These are phyloP conservation scores for Synchytrium microbalum DNA, from an alignment of 371 early-diverging fungal species.

Conservation along the genomic window DNA sequence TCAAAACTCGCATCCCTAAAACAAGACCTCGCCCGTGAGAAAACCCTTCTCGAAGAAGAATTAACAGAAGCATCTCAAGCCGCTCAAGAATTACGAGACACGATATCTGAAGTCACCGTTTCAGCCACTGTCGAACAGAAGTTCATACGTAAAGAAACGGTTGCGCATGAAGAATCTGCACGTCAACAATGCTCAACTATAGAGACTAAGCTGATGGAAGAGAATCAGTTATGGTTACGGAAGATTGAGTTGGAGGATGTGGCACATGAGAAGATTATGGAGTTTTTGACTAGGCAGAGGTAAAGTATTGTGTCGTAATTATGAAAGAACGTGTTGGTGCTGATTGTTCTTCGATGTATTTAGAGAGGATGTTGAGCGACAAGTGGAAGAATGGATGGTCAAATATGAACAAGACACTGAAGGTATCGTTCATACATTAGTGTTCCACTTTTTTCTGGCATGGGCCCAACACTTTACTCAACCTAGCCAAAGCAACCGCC, in stretches of 20 bases:
- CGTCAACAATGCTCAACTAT: conserved; percentile 23
- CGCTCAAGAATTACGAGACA: conserved; percentile 49
- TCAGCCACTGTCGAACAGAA: conserved; percentile 38
- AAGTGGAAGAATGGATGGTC: conserved; percentile 50
- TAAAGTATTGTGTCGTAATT: background rate
- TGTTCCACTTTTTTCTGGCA: background rate
- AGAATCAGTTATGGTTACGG: conserved; percentile 17
- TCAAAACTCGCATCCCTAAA: conserved; percentile 35
- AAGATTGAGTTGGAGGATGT: conserved; percentile 31
- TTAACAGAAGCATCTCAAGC: conserved; percentile 38
- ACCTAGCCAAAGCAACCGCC: conserved; percentile 30
- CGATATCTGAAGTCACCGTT: conserved; percentile 47
- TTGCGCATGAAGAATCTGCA: conserved; percentile 42
- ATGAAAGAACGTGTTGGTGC: conserved; percentile 2
- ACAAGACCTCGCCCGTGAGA: conserved; percentile 32
- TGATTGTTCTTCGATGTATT: background rate
- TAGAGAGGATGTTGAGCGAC: conserved; percentile 30
- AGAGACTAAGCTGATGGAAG: conserved; percentile 26
- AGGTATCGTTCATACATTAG: background rate
- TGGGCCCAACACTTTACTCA: background rate
- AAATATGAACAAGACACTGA: conserved; percentile 50
- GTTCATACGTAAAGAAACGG: conserved; percentile 47
- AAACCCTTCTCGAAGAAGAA: conserved; percentile 37
- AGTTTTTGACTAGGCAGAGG: conserved; percentile 32
- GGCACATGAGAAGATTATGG: conserved; percentile 39